phyloP scores from a whole-genome alignment of 352 stramenopile species.

The Pythium guiyangense region DNA sequence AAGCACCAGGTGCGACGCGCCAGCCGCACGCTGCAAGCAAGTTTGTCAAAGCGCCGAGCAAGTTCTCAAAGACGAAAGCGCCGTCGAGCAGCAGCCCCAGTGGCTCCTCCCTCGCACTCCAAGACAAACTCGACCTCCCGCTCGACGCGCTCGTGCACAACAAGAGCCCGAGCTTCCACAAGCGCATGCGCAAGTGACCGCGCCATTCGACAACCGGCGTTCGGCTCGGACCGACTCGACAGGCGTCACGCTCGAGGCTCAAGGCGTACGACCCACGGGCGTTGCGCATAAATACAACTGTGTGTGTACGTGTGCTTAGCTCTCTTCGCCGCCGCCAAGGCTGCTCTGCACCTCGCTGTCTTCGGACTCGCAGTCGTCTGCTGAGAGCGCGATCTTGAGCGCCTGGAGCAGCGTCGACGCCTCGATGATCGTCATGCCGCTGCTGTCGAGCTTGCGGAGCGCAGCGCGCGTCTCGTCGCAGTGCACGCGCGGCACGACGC shows the following conservation, averaged over 20 bases:
- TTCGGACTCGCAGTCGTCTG: conserved; percentile 1
- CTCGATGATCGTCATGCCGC: conserved; percentile 49
- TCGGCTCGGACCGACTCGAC: neutral
- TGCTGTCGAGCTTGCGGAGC: conserved; percentile 51
- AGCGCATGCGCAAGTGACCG: conserved; percentile 16
- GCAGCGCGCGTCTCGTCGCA: conserved; percentile 35
- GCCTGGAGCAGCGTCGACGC: conserved; percentile 61
- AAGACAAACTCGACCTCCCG: conserved; percentile 61
- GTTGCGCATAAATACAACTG: neutral
- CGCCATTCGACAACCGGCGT: too few relatives aligned
- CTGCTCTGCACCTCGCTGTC: conserved; percentile 1
- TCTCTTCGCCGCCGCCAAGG: neutral
- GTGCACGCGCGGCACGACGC: conserved; percentile 61
- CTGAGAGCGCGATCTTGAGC: conserved; percentile 50
- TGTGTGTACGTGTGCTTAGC: neutral
- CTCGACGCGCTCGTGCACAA: conserved; percentile 53
- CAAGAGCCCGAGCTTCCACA: conserved; percentile 14
- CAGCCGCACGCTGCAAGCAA: conserved; percentile 21
- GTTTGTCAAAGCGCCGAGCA: conserved; percentile 8
- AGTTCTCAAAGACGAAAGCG: conserved; percentile 7
- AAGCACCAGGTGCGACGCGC: conserved; percentile 19
- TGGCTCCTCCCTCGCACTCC: conserved; percentile 28
- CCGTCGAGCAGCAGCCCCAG: conserved; percentile 1
- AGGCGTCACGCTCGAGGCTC: too few relatives aligned
- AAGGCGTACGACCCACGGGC: neutral